phyloP scores from a whole-genome alignment of 2,329 filamentous ascomycete genomes.

The Fusarium lyarnte region DNA sequence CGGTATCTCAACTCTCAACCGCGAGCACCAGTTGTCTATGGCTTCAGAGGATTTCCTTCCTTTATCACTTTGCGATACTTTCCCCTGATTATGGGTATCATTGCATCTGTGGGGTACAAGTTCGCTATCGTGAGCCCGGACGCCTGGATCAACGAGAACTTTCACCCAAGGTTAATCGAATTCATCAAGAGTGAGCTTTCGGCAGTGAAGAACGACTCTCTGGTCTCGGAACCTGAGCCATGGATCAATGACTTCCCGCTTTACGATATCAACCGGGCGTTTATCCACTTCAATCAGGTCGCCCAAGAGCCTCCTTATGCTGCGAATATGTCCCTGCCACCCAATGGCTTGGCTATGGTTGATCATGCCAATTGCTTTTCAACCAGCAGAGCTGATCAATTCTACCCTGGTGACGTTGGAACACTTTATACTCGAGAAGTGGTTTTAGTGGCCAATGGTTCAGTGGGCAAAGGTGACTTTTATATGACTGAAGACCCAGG shows the following conservation, averaged over 20 bases:
- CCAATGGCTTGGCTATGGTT: not conserved
- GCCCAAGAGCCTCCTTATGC: not conserved
- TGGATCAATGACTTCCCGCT: not conserved
- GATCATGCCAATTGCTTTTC: not conserved
- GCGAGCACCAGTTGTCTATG: not conserved
- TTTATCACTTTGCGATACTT: not conserved
- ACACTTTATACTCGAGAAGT: not conserved
- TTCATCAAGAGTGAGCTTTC: not conserved
- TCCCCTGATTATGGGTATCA: not conserved
- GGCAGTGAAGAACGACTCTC: not conserved
- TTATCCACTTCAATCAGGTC: not conserved
- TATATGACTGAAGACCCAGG: not conserved
- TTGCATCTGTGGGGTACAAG: not conserved
- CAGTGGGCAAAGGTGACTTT: not conserved
- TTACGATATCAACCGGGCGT: not conserved
- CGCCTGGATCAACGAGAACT: not conserved
- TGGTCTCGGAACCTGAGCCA: not conserved
- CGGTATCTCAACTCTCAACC: slow-evolving; percentile 8
- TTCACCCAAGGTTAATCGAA: not conserved
- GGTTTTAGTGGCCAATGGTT: not conserved
- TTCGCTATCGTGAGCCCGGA: not conserved
- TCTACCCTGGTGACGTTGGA: not conserved
- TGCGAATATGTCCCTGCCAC: not conserved
- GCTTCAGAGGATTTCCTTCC: not conserved
- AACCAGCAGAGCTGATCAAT: not conserved